Evolutionary conservation across 345 rosid genomes (phyloP), one percentile per base, ranked within the genome.

Genomic region (Moricandia moricandioides): DNA sequence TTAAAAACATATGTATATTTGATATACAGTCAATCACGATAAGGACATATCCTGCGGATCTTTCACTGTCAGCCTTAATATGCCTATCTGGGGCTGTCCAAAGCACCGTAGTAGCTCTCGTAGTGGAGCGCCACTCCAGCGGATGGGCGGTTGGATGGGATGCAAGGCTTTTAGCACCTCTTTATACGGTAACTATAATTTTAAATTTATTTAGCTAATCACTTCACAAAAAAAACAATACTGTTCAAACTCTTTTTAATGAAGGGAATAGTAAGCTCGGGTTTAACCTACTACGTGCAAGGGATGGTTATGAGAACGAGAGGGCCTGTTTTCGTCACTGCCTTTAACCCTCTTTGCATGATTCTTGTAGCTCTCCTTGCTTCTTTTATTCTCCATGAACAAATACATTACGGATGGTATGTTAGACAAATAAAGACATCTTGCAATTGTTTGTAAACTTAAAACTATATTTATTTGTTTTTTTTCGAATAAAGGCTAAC

Each of bases 301-400:
- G 93, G 97, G 0, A 69, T 84, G 14, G 96, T 90, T 68, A 82
- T 89, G 91, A 86, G 80, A 71, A 81, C 85, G 4, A 88, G 88
- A 82, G 93, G 93, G 1, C 93, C 88, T 0, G 96, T 88, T 4
- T 93, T 89, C 21, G 92, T 88, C 8, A 91, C 97, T 8, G 91
- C 88, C 5, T 91, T 93, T 72, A 90, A 89, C 76, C 95, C 95
- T 62, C 82, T 90, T 0, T 86, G 96, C 82, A 90, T 86, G 98
- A 79, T 91, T 78, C 78, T 87, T 13, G 93, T 86, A 10, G 82
- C 91, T 29, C 56, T 71, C 37, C 84, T 93, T 61, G 87, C 81
- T 33, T 86, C 89, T 34, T 12, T 83, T 29, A 80, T 89, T 71
- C 80, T 92, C 1, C 82, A 80, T 5, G 93, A 90, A 76, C 84